phyloP scores from a whole-genome alignment of 2,329 filamentous ascomycete genomes.

The Aspergillus luchuensis region DNA sequence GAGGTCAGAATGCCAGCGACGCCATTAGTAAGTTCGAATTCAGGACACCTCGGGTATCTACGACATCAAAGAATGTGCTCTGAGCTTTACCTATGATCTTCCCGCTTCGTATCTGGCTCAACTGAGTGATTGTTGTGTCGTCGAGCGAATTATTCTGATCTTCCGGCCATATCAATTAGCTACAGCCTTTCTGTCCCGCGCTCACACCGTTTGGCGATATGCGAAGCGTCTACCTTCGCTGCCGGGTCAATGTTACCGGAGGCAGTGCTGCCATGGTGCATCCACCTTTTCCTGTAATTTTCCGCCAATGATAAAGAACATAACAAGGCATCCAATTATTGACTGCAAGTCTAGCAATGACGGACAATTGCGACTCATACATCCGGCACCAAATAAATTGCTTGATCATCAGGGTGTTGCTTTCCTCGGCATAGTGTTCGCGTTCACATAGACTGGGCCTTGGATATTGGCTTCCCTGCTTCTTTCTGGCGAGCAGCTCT shows the following conservation, averaged over 20 bases:
- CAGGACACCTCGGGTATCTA: too few species aligned
- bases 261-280: neutral
- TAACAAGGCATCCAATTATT: too few species aligned
- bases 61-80: too few species aligned
- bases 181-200: neutral
- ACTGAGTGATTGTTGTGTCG: too few species aligned
- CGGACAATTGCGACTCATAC: neutral
- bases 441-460: neutral
- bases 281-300: neutral
- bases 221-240: neutral
- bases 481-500: neutral
- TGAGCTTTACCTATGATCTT: too few species aligned
- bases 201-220: neutral
- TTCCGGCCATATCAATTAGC: too few species aligned
- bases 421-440: too few species aligned
- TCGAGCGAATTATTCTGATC: too few species aligned
- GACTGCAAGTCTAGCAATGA: too few species aligned
- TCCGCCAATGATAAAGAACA: neutral
- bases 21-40: too few species aligned
- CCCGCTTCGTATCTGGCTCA: too few species aligned
- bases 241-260: neutral
- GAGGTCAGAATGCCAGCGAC: too few species aligned
- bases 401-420: neutral
- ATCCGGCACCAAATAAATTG: neutral
- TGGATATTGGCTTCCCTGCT: neutral